phyloP scores from a whole-genome alignment of 192 early-diverging fungal species.

The Rhizoclosmatium sp. region DNA sequence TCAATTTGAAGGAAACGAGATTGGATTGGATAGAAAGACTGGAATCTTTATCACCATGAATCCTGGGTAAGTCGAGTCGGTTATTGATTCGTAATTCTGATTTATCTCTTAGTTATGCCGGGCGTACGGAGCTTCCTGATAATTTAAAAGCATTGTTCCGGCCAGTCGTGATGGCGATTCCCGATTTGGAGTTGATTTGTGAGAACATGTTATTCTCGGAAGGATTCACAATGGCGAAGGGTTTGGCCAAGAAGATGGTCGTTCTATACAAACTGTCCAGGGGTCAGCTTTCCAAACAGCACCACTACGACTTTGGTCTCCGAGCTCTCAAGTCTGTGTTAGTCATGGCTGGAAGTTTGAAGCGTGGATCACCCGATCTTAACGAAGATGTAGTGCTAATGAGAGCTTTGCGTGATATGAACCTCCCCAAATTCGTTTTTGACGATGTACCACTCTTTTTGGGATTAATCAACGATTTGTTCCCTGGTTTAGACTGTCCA shows the following conservation, averaged over 20 bases:
- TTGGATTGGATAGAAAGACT: constrained; percentile 60
- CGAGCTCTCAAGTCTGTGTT: constrained; percentile 66
- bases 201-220: constrained; percentile 77
- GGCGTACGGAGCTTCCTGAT: constrained; percentile 67
- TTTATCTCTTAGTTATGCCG: constrained; percentile 71
- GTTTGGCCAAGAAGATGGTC: constrained; percentile 75
- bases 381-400: constrained; percentile 70
- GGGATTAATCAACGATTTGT: constrained; percentile 65
- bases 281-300: constrained; percentile 68
- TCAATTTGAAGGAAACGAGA: constrained; percentile 71
- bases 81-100: not conserved
- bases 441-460: constrained; percentile 69
- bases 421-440: constrained; percentile 71
- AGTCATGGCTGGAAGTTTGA: constrained; percentile 69
- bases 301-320: constrained; percentile 71
- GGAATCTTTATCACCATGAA: constrained; percentile 65
- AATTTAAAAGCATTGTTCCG: constrained; percentile 71
- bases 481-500: constrained; percentile 70
- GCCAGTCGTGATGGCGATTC: constrained; percentile 68
- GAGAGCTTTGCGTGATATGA: constrained; percentile 69
- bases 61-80: not conserved
- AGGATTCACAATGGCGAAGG: constrained; percentile 76
- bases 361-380: constrained; percentile 65
- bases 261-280: constrained; percentile 68
- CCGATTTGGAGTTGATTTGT: constrained; percentile 68